phyloP scores from a whole-genome alignment of 139 green algal genomes.

The Trebouxia sp. region DNA sequence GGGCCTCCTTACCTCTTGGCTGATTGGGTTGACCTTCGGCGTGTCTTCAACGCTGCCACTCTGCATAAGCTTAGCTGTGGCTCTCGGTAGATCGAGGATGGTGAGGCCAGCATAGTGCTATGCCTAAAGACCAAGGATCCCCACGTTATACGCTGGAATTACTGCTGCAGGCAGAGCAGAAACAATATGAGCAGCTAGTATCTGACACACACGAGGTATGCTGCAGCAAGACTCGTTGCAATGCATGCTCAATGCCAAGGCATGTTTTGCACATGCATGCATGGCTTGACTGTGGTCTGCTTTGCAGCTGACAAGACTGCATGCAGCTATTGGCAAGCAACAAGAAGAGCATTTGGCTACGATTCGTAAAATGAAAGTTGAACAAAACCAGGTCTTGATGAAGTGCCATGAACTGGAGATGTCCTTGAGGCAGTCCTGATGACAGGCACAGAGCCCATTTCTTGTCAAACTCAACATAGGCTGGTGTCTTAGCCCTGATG shows the following conservation, averaged over 20 bases:
- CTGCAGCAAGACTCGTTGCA: no score
- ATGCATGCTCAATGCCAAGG: no score
- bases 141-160: no score
- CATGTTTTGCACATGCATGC: neutral
- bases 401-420: conserved; percentile 13
- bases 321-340: neutral
- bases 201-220: no score
- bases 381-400: conserved; percentile 9
- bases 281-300: no score
- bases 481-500: no score
- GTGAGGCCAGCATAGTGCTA: no score
- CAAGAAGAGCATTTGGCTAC: conserved; percentile 19
- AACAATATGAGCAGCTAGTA: no score
- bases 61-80: neutral
- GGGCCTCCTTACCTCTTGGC: neutral
- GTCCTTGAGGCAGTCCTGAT: neutral
- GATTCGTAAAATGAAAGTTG: conserved; percentile 8
- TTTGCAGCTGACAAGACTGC: neutral
- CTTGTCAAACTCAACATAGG: no score
- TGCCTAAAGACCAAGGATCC: no score
- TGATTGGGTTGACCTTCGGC: neutral
- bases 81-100: neutral
- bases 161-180: no score
- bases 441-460: no score
- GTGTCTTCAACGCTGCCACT: neutral